Percentiles rank a stretch among this genome's conserved stretches.
phyloP scores from a whole-genome alignment of 2,329 filamentous ascomycete genomes.

The Microdochium paspali region DNA sequence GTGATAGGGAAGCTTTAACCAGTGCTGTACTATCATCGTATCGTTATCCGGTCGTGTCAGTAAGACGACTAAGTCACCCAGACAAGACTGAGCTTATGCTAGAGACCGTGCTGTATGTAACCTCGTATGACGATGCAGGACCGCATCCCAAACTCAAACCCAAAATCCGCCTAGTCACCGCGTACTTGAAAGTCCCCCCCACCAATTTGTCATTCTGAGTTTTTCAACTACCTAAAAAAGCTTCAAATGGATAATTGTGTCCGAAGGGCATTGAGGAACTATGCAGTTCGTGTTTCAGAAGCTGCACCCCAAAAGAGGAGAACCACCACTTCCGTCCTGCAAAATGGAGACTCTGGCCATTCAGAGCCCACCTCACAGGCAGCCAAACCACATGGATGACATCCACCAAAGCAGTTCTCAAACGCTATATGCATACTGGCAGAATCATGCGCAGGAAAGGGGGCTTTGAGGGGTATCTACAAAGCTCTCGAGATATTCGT shows the following conservation, averaged over 20 bases:
- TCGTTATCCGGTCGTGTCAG: too few species aligned
- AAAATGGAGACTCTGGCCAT: not conserved
- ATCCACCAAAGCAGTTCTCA: not conserved
- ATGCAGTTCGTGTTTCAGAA: not conserved
- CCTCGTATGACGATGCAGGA: too few species aligned
- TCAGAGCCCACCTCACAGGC: not conserved
- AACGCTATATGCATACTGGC: not conserved
- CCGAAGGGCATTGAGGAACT: not conserved
- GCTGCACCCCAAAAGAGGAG: not conserved
- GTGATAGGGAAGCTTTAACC: too few species aligned
- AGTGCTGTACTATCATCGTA: too few species aligned
- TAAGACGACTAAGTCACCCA: too few species aligned
- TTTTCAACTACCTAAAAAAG: not conserved
- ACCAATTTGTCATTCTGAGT: too few species aligned
- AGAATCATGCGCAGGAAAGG: not conserved
- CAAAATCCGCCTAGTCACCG: too few species aligned
- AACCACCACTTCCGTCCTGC: not conserved
- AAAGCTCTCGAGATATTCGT: not conserved
- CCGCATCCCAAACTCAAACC: too few species aligned
- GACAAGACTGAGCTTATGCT: too few species aligned
- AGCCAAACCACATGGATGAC: not conserved
- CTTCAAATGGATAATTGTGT: not conserved
- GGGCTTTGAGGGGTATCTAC: not conserved
- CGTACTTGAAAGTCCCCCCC: too few species aligned
- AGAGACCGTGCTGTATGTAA: too few species aligned